Evolutionary conservation across 331 rosid genomes (phyloP), one percentile per base, ranked within the genome.

Genomic region (Ulmus americana): DNA sequence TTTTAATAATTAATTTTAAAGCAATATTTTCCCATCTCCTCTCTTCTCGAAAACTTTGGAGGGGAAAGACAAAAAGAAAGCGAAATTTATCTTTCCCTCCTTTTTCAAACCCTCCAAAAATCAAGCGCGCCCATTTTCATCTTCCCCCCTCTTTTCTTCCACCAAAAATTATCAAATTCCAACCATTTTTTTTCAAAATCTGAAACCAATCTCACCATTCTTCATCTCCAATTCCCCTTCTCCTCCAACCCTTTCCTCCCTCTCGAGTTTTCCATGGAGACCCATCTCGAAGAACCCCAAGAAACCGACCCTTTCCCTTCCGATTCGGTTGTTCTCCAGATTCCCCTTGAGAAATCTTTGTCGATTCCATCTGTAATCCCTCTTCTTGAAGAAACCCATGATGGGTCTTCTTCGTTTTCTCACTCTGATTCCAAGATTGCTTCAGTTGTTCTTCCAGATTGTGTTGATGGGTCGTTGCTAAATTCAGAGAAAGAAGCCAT

Each of bases 61-160:
- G 35, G 35, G 35, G 50, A 28, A 10, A 64, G 14, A 16, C 38
- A 52, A 72, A 79, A 69, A 48, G 46, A 10, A 2, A 28, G 39
- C 44, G 7, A 22, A 38, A 45, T n/a, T 58, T 73, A 3, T 28
- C 35, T 28, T 88, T 90, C 95, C 95, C 95, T 82, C 84, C 83
- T 13, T 64, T 82, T 82, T 80, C 80, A 62, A 68, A 62, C 42
- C 77, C 46, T 9, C 15, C 64, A 38, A 12, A 41, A 20, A 54
- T 46, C 51, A 10, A 62, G 41, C 61, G 61, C 50, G 46, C 58
- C 13, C 46, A 39, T 45, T 63, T 70, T 70, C 54, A 12, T 60
- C 71, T 84, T 80, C 88, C 82, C 84, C 84, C 68, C 55, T 53
- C 68, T 66, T 39, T 42, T 12, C 7, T 5, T 39, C 5, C 56